These are phyloP conservation scores for Alternaria consortialis DNA, from an alignment of 2,329 filamentous ascomycete species.

Conservation along the genomic window DNA sequence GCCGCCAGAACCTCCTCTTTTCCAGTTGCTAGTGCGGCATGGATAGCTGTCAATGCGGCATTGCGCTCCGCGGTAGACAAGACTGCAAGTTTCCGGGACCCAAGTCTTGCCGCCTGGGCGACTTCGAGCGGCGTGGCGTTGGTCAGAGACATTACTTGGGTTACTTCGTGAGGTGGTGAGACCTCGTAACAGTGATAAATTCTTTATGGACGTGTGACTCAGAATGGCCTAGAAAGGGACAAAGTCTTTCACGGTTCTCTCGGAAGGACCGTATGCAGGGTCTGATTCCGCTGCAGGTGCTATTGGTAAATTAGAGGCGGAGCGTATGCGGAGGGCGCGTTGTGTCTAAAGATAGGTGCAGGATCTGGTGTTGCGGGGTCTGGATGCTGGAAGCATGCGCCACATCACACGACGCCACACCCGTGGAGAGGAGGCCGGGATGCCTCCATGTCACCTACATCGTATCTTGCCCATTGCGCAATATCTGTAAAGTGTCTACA, in stretches of 20 bases:
- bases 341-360: constrained; percentile 6
- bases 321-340: constrained; percentile 1
- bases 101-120: constrained; percentile 78
- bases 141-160: constrained; percentile 76
- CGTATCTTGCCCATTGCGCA: neutral
- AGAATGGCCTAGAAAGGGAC: neutral
- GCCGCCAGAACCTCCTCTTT: constrained; percentile 83
- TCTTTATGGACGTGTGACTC: constrained; percentile 3
- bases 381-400: constrained; percentile 1
- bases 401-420: neutral
- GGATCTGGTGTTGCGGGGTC: neutral
- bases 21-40: constrained; percentile 74
- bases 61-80: constrained; percentile 81
- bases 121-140: constrained; percentile 81
- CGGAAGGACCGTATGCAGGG: constrained; percentile 10
- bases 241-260: neutral
- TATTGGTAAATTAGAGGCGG: constrained; percentile 22
- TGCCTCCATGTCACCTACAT: constrained; percentile 2
- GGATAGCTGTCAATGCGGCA: constrained; percentile 82
- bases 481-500: neutral
- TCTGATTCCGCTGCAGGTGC: constrained; percentile 22
- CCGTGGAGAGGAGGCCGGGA: neutral
- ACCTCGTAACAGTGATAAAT: constrained; percentile 5
- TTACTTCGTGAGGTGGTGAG: constrained; percentile 25
- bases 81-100: constrained; percentile 83